These are phyloP conservation scores for Cryptococcus sp. DNA, from an alignment of 1,284 basidiomycete genomes.

Conservation along the genomic window DNA sequence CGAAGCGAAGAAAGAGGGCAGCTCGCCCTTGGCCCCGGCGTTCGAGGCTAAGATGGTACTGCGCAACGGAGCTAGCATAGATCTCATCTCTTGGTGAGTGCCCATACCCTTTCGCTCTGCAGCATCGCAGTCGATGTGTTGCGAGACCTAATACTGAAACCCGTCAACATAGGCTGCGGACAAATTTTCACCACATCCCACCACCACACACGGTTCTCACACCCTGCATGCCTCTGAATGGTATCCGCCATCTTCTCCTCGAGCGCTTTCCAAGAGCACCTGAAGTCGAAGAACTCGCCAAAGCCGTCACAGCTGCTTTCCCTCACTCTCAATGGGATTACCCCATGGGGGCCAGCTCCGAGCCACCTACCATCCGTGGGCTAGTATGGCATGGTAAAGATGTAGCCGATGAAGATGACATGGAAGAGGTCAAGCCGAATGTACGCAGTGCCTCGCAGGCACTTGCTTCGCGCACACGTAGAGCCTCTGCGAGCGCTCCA, in stretches of 20 bases:
- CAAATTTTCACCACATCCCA: slow-evolving; percentile 48
- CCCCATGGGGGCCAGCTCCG: slow-evolving; percentile 24
- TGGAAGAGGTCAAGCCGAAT: slow-evolving; percentile 8
- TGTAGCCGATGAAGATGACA: slow-evolving; percentile 35
- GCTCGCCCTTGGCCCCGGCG: slow-evolving; percentile 38
- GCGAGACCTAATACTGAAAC: background rate
- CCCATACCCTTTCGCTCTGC: background rate
- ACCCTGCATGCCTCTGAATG: slow-evolving; percentile 43
- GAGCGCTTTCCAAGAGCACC: slow-evolving; percentile 48
- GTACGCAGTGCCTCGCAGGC: background rate
- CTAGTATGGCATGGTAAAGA: slow-evolving; percentile 48
- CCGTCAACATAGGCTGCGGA: slow-evolving; percentile 37
- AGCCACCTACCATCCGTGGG: slow-evolving; percentile 46
- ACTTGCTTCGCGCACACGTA: background rate
- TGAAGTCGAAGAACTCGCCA: slow-evolving; percentile 38
- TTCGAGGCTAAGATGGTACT: slow-evolving; percentile 50
- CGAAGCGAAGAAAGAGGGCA: slow-evolving; percentile 11
- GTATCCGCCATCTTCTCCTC: slow-evolving; percentile 41
- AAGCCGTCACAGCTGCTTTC: slow-evolving; percentile 45
- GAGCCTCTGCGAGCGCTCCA: background rate
- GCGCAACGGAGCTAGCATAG: slow-evolving; percentile 44
- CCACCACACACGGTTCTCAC: slow-evolving; percentile 37
- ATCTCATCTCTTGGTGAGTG: slow-evolving; percentile 48
- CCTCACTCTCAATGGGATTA: slow-evolving; percentile 45
- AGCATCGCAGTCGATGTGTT: background rate